A percentile compares a stretch with the other conserved stretches of the same genome.
Conservation (phyloP, 2,329 filamentous ascomycete species). For the Pseudocercospora crystallina region DNA sequence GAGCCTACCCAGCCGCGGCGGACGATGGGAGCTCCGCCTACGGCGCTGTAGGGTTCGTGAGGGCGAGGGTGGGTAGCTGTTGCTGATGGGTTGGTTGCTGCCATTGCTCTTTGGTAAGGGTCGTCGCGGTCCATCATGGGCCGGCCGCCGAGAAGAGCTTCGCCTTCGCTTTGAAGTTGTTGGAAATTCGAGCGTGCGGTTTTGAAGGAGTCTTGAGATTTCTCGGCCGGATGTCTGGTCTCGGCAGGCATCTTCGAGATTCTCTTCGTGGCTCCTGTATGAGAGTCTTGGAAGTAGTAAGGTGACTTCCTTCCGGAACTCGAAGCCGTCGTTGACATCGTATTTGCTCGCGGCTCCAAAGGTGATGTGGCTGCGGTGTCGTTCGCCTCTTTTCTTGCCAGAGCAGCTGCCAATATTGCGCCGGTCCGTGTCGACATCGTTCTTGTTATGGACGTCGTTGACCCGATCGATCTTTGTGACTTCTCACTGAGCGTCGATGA, state of each 20-base stretch:
- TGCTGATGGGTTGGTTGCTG: conserved; percentile 10
- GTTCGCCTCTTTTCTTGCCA: conserved; percentile 17
- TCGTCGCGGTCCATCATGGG: conserved; percentile 36
- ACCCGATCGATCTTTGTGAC: conserved; percentile 46
- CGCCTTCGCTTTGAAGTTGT: conserved; percentile 52
- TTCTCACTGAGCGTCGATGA: conserved; percentile 57
- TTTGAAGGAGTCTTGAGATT: conserved; percentile 48
- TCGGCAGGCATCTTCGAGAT: conserved; percentile 5
- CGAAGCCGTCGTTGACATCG: conserved; percentile 21
- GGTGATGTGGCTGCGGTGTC: conserved; percentile 12
- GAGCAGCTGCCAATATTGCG: conserved; percentile 37
- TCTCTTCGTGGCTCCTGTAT: conserved; percentile 10
- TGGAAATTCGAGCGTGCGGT: conserved; percentile 52
- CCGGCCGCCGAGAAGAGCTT: conserved; percentile 50
- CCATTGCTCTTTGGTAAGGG: conserved; percentile 33
- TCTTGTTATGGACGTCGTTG: conserved; percentile 43
- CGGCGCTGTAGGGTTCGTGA: too few species aligned
- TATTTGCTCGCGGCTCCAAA: conserved; percentile 27
- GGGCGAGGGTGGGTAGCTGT: neutral
- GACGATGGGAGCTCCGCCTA: conserved; percentile 5
- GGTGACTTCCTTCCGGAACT: conserved; percentile 39
- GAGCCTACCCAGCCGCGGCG: conserved; percentile 34
- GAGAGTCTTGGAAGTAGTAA: conserved; percentile 25
- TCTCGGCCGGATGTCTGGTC: conserved; percentile 16
- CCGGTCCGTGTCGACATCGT: conserved; percentile 48